Conservation (phyloP, 768 basidiomycete genomes). For the Strobilomyces dryophilus region DNA sequence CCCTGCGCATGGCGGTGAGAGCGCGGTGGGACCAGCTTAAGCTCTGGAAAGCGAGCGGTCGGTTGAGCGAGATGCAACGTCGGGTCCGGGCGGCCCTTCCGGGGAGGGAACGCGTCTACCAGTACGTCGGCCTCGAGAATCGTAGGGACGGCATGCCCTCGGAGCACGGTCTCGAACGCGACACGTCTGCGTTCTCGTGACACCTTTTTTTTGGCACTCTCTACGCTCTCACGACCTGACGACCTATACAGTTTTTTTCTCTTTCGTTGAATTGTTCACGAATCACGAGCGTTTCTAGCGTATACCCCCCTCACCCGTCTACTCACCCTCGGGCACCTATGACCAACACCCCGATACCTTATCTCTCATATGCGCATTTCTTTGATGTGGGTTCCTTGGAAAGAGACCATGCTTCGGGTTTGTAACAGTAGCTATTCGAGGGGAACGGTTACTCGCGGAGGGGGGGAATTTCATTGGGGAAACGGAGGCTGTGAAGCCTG, state of each 20-base stretch:
- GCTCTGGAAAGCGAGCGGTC: slow-evolving; percentile 25
- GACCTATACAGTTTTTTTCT: background rate
- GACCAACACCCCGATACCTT: slow-evolving; percentile 14
- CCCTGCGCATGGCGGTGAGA: slow-evolving; percentile 26
- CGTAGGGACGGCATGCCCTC: background rate
- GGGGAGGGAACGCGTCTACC: slow-evolving; percentile 25
- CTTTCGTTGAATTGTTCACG: too few species aligned
- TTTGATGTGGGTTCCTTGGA: slow-evolving; percentile 4
- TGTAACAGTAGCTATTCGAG: too few species aligned
- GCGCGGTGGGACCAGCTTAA: slow-evolving; percentile 28
- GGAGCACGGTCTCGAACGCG: background rate
- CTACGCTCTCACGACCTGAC: background rate
- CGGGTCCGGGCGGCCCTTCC: slow-evolving; percentile 28
- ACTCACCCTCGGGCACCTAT: slow-evolving; percentile 5
- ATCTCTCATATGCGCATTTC: slow-evolving; percentile 12
- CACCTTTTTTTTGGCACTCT: too few species aligned
- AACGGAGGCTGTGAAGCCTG: background rate
- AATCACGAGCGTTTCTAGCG: slow-evolving; percentile 4
- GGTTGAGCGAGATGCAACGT: slow-evolving; percentile 26
- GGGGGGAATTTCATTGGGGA: background rate
- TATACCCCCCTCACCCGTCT: slow-evolving; percentile 7
- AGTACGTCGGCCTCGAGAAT: slow-evolving; percentile 28
- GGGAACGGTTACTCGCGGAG: too few species aligned
- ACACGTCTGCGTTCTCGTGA: slow-evolving; percentile 6
- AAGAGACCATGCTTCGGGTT: slow-evolving; percentile 7